Base-by-base conservation (phyloP, 2,329 filamentous ascomycete species). In the Coniella lustricola region DNA sequence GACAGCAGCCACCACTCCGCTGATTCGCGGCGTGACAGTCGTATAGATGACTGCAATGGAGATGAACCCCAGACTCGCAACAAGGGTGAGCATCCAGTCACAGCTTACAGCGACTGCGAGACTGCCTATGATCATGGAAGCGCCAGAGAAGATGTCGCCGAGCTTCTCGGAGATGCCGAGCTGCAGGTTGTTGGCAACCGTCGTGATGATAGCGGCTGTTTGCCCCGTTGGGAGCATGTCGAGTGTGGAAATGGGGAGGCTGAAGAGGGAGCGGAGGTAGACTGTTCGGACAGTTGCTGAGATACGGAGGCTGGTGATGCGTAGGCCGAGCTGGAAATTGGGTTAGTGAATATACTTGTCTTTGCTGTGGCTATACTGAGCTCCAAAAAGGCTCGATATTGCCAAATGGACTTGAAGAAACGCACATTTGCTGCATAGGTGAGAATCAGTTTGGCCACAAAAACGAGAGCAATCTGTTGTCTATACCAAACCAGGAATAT, bases 381-480 rank as follows among this genome's bases (percentile, higher is more conserved):
- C n/a, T n/a, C n/a, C n/a, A n/a, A n/a, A n/a, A n/a, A n/a, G n/a
- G n/a, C n/a, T n/a, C n/a, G n/a, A n/a, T n/a, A n/a, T n/a, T n/a
- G n/a, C n/a, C n/a, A n/a, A n/a, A n/a, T n/a, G n/a, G n/a, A n/a
- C n/a, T n/a, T n/a, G 10, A n/a, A 16, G 20, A 21, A 22, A 48
- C 57, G 31, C 44, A 63, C 62, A 54, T 62, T 63, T 9, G 62
- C 56, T 7, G 60, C 40, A 33, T 87, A 88, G 49, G 76, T 77
- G 13, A 86, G 65, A 21, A 68, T 60, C 50, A 85, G 80, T 37
- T 82, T 79, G 12, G 69, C 84, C 34, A 87, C 62, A 60, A 89
- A 90, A 3, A 90, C 68, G 46, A 81, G 80, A 46, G 88, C 73
- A 55, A 89, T 79, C 59, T 82, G 87, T 0, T 88, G 70, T 57